These are phyloP conservation scores for Zanthoxylum bungeanum DNA, from an alignment of 345 rosid species.

Conservation along the genomic window DNA sequence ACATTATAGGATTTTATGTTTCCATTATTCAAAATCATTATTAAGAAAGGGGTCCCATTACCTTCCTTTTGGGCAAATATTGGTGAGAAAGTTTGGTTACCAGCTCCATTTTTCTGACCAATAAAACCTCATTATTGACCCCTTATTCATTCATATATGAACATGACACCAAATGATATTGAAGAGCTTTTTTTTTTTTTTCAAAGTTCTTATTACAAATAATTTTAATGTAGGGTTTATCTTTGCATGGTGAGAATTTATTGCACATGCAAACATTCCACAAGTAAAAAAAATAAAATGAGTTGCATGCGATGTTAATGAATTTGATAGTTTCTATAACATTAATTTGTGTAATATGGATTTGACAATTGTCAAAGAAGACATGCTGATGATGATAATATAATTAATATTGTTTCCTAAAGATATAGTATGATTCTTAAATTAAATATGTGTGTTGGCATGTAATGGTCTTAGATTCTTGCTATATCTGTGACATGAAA, in stretches of 20 bases:
- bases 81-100: constrained; percentile 49
- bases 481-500: no score
- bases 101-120: constrained; percentile 49
- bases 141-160: background rate
- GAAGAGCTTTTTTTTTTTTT: no score
- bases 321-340: background rate
- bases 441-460: no score
- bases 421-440: no score
- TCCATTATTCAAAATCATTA: no score
- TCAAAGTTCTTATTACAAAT: no score
- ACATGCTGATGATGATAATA: constrained; percentile 3
- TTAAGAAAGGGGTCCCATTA: constrained; percentile 15
- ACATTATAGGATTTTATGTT: no score
- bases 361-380: constrained; percentile 23
- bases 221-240: no score
- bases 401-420: no score
- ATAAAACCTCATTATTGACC: constrained; percentile 4
- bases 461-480: no score
- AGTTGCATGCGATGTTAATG: background rate
- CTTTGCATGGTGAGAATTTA: background rate
- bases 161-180: no score
- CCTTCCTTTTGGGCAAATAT: constrained; percentile 12
- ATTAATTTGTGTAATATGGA: background rate
- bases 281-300: constrained; percentile 10
- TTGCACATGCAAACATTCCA: constrained; percentile 12